Evolutionary conservation across 2,329 filamentous ascomycete species (phyloP), one percentile per base, ranked within the genome.

Genomic region (Didymella pomorum): DNA sequence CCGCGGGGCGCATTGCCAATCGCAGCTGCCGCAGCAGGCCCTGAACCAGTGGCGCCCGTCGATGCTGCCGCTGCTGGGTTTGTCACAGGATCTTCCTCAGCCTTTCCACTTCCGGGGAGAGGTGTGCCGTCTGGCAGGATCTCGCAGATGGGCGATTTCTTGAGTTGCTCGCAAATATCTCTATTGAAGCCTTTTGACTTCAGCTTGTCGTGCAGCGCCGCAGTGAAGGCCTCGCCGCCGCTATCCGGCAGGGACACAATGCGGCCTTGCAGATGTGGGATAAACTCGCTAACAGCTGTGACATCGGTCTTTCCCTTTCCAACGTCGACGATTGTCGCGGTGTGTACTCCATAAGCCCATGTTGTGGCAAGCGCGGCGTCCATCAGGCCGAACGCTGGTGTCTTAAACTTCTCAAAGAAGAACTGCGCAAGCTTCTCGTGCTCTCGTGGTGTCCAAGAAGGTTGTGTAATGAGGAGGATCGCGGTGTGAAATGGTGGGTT

Each of bases 401-500:
- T 95, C 80, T 94, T 95, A 74, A 96, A 97, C 79, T 95, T 96
- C 79, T 99, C 95, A 71, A 99, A 99, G 64, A 98, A 87, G 81
- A 97, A 99, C 63, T 95, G 92, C 14, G 93, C 91, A 65, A 99
- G 89, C 37, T 86, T 86, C 78, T 98, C 94, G 74, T 89, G 89
- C 76, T 97, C 93, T 62, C 90, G 89, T 9, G 90, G 87, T 4
- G 92, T 93, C 94, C 95, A 99, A 67, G 89, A 89, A 4, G 95
- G 93, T 67, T 96, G 91, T 8, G 90, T 86, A 78, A 98, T 90
- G 62, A 99, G 86, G 76, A 98, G 84, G 64, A 99, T 92, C 2
- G 95, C 93, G 0, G 94, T 97, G 79, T 97, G 95, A 75, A 97
- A 95, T 3, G 92, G 92, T 25, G 92, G 93, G 60, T 92, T 95